Evolutionary conservation across 1,284 basidiomycete genomes (phyloP), one percentile per base, ranked within the genome.

Genomic region (Anthracocystis setariae): DNA sequence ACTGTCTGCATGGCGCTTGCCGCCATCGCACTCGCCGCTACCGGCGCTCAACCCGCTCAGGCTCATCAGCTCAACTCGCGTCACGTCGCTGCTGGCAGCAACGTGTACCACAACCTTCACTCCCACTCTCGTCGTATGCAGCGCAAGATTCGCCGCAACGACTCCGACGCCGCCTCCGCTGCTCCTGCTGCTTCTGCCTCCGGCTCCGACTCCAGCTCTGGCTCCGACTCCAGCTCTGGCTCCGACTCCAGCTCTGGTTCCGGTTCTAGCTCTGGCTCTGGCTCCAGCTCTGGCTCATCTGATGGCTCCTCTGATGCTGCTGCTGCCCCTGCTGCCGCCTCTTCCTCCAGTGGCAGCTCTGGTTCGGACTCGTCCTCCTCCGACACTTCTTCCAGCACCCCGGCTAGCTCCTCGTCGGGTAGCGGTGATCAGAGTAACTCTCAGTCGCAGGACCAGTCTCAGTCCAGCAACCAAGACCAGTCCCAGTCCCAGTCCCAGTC

Each of bases 51-150:
- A 54, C 65, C 60, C 20, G 70, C 62, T 46, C 44, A 46, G n/a
- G 65, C 65, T 45, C 65, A 73, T 24, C 70, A 73, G 45, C 70
- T 73, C 56, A 57, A 62, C 54, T 63, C 61, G 2, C 46, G 65
- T 42, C 65, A 69, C 51, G 57, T 48, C 48, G 57, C 58, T 60
- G 70, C 65, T 65, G 70, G 70, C 61, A 59, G 61, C 54, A 60
- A 73, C 61, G 65, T 68, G 49, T 62, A 61, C 57, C 60, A 63
- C 61, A 69, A 73, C 58, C 43, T 69, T 33, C 70, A 69, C 61
- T 69, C 70, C 15, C 70, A 69, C 51, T 60, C 61, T 29, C 60
- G 65, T 25, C 65, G 70, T 37, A 73, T 73, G 70, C 49, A 73
- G 54, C 70, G 70, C 43, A 73, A 73, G 70, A 42, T 73, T 21